A percentile compares a stretch with the other conserved stretches of the same genome.
phyloP scores from a whole-genome alignment of 2,329 filamentous ascomycete genomes.

The Trichoderma afroharzianum region DNA sequence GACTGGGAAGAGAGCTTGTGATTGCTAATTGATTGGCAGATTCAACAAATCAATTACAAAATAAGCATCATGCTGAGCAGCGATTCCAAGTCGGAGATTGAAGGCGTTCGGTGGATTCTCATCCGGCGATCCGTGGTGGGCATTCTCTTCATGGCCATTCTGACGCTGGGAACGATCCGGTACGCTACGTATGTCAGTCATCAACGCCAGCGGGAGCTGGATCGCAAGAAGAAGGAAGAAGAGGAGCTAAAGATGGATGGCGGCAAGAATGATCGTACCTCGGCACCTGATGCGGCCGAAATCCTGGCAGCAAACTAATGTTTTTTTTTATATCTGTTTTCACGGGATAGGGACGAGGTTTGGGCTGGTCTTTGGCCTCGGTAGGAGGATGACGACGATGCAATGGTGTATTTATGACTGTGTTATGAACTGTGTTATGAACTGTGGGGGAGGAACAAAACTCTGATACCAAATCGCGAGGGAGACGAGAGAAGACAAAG shows the following conservation, averaged over 20 bases:
- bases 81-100: constrained; percentile 87
- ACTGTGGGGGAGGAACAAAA: not conserved
- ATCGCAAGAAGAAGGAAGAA: constrained; percentile 41
- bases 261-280: constrained; percentile 44
- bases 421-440: constrained; percentile 12
- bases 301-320: constrained; percentile 55
- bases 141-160: constrained; percentile 62
- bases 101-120: constrained; percentile 82
- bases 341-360: not conserved
- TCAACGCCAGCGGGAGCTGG: constrained; percentile 45
- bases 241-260: constrained; percentile 42
- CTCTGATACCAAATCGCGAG: constrained; percentile 6
- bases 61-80: constrained; percentile 88
- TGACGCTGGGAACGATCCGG: constrained; percentile 57
- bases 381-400: not conserved
- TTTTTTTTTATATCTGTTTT: constrained; percentile 3
- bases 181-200: constrained; percentile 57
- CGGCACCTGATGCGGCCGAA: constrained; percentile 51
- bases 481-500: not conserved
- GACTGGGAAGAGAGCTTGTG: not conserved
- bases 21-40: constrained; percentile 42
- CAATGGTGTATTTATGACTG: constrained; percentile 1
- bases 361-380: not conserved
- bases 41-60: constrained; percentile 94
- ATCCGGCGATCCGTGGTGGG: constrained; percentile 61